Evolutionary conservation across 2,329 filamentous ascomycete species (phyloP).

Genomic region (Magnaporthiopsis incrustans): DNA sequence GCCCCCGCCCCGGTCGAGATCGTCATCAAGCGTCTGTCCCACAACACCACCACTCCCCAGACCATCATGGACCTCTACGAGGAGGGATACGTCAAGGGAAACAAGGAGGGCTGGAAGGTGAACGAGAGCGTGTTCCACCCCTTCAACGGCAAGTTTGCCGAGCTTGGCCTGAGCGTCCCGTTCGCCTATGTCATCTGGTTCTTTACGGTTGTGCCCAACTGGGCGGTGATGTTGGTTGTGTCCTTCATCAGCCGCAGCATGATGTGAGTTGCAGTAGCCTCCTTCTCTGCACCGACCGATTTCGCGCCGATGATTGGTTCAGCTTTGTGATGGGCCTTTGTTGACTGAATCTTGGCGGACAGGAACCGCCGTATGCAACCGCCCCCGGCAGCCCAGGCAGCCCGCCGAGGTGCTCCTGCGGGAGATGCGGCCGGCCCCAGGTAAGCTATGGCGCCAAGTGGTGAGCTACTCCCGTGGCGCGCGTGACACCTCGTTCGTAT

Average conservation of each 20-base stretch:
- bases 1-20: conserved; percentile 55
- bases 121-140: conserved; percentile 67
- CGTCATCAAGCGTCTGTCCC: conserved; percentile 59
- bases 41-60: conserved; percentile 57
- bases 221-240: conserved; percentile 70
- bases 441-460: conserved; percentile 6
- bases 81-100: conserved; percentile 36
- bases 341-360: conserved; percentile 16
- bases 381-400: conserved; percentile 11
- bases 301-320: background rate
- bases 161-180: conserved; percentile 54
- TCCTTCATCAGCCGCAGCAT: conserved; percentile 65
- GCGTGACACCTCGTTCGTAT: background rate
- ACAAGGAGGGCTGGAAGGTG: conserved; percentile 29
- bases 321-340: conserved; percentile 14
- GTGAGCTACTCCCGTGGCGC: background rate
- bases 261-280: conserved; percentile 51
- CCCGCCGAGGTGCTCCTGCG: conserved; percentile 18
- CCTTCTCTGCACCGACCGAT: background rate
- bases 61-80: conserved; percentile 54
- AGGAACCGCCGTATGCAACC: conserved; percentile 27
- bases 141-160: conserved; percentile 58
- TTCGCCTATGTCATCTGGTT: conserved; percentile 61
- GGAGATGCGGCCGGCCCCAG: conserved; percentile 18
- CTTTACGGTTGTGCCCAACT: conserved; percentile 60